These are phyloP conservation scores for Talaromyces ruber DNA, from an alignment of 495 filamentous ascomycete genomes.

Conservation along the genomic window DNA sequence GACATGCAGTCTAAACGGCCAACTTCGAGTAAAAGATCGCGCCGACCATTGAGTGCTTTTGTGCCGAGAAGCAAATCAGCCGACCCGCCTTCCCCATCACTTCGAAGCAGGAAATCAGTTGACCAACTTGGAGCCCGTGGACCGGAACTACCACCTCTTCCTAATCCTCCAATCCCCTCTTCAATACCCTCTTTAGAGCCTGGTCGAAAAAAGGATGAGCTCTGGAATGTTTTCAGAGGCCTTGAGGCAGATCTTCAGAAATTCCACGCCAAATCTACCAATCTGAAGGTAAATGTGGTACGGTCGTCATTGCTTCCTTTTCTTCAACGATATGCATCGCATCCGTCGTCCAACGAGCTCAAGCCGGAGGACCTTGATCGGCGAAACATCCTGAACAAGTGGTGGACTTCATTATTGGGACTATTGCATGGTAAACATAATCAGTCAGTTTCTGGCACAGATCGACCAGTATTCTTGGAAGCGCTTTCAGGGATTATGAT, in stretches of 20 bases:
- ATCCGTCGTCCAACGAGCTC: constrained; percentile 58
- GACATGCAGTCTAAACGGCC: constrained; percentile 3
- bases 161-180: constrained; percentile 26
- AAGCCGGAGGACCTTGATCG: constrained; percentile 81
- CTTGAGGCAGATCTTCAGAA: constrained; percentile 79
- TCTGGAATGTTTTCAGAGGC: constrained; percentile 78
- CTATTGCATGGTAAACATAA: constrained; percentile 71
- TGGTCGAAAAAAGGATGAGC: constrained; percentile 63
- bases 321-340: constrained; percentile 59
- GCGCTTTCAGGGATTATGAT: constrained; percentile 80
- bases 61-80: constrained; percentile 37
- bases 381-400: constrained; percentile 79
- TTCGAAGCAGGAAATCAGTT: constrained; percentile 50
- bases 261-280: constrained; percentile 70
- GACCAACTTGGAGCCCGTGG: constrained; percentile 46
- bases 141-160: constrained; percentile 43
- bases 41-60: constrained; percentile 44
- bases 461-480: constrained; percentile 77
- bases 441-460: constrained; percentile 63
- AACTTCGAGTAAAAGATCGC: constrained; percentile 28
- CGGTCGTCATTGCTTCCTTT: constrained; percentile 78
- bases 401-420: constrained; percentile 89
- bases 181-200: constrained; percentile 28
- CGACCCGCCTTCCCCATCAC: constrained; percentile 33
- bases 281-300: constrained; percentile 73